These are phyloP conservation scores for Paramecium octaurelia DNA, from an alignment of 73 alveolate species.

Conservation along the genomic window DNA sequence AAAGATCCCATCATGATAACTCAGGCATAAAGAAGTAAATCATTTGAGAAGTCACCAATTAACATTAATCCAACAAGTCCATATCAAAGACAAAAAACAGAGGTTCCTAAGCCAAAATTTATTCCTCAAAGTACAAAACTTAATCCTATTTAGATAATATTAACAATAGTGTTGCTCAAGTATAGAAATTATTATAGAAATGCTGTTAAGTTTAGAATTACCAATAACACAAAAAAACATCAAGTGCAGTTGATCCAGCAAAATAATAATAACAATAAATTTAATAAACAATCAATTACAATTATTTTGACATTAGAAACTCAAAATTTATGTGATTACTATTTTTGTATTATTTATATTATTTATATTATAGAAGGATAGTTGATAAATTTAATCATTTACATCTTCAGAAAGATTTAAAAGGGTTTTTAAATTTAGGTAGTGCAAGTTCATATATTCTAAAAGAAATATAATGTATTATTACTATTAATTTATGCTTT, in stretches of 20 bases:
- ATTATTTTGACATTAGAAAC: conserved; percentile 7
- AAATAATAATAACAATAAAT: neutral
- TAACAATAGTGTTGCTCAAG: neutral
- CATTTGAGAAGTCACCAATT: conserved; percentile 38
- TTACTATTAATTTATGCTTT: neutral
- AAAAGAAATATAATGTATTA: neutral
- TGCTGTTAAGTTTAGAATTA: conserved; percentile 6
- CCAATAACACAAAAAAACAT: neutral
- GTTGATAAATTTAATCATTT: neutral
- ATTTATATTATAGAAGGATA: neutral
- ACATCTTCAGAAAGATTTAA: neutral
- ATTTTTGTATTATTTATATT: neutral
- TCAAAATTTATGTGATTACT: conserved; percentile 20
- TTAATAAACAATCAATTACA: neutral
- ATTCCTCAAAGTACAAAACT: neutral
- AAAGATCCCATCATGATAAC: neutral
- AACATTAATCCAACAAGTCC: conserved; percentile 14
- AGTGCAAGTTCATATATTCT: neutral
- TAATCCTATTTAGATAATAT: neutral
- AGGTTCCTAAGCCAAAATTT: conserved; percentile 17
- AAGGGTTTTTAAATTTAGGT: neutral
- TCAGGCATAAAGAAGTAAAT: conserved; percentile 16
- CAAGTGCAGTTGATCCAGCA: neutral
- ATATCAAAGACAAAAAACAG: neutral
- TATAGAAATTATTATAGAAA: neutral